phyloP scores from a whole-genome alignment of 2,329 filamentous ascomycete genomes.

The Pyrenochaeta sp. region DNA sequence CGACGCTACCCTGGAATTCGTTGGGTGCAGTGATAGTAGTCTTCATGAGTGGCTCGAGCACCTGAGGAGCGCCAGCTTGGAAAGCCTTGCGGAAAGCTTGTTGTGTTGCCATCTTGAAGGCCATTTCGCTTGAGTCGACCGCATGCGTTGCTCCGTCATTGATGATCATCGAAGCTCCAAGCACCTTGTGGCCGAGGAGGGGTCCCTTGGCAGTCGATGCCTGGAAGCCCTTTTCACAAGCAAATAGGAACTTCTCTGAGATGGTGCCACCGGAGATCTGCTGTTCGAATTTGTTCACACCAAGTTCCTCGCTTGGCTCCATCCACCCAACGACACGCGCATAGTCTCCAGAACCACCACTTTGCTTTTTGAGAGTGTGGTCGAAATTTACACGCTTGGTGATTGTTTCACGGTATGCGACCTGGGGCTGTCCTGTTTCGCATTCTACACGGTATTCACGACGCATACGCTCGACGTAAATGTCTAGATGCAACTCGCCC shows the following conservation, averaged over 20 bases:
- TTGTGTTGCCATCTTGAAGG: constrained; percentile 93
- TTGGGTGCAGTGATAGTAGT: constrained; percentile 94
- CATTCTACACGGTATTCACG: constrained; percentile 98
- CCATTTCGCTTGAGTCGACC: constrained; percentile 95
- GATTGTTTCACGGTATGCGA: constrained; percentile 96
- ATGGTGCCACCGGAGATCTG: constrained; percentile 90
- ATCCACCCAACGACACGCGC: constrained; percentile 91
- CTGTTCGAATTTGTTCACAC: constrained; percentile 84
- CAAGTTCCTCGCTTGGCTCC: constrained; percentile 79
- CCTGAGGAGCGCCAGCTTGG: constrained; percentile 77
- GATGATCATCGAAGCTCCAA: constrained; percentile 89
- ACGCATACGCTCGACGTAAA: constrained; percentile 96
- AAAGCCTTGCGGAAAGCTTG: constrained; percentile 98
- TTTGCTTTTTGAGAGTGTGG: constrained; percentile 93
- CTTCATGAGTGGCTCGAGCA: constrained; percentile 98
- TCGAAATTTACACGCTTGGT: constrained; percentile 83
- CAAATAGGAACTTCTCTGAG: constrained; percentile 92
- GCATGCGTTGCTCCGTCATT: constrained; percentile 97
- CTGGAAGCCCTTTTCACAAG: constrained; percentile 95
- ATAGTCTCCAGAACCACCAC: constrained; percentile 93
- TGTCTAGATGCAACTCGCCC: constrained; percentile 96
- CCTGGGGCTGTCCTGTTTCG: constrained; percentile 93
- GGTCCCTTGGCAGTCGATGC: constrained; percentile 84
- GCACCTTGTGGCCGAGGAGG: constrained; percentile 89
- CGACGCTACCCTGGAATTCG: constrained; percentile 97